Conservation (phyloP, 2,329 filamentous ascomycete genomes). For the Fusarium brevicatenulatum region DNA sequence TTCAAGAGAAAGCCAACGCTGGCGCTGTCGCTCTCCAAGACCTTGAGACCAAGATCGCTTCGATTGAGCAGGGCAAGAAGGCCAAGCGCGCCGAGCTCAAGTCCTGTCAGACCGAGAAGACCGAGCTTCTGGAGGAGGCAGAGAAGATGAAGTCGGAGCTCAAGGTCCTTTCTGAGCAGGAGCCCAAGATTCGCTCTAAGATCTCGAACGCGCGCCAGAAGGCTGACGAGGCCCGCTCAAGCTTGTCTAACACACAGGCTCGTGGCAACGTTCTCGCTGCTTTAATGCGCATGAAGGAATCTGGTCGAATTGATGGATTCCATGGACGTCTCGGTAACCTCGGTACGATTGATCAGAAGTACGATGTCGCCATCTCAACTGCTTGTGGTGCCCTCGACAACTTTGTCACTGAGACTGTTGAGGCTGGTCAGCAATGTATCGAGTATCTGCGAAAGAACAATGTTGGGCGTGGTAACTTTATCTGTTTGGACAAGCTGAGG, state of each 20-base stretch:
- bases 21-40: constrained; percentile 87
- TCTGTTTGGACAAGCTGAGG: constrained; percentile 89
- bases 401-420: constrained; percentile 95
- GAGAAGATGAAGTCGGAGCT: constrained; percentile 77
- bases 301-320: constrained; percentile 95
- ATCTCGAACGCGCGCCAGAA: constrained; percentile 92
- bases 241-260: constrained; percentile 87
- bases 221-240: constrained; percentile 93
- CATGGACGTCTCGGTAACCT: constrained; percentile 95
- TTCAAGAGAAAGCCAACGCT: constrained; percentile 88
- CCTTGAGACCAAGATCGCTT: constrained; percentile 79
- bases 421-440: constrained; percentile 97
- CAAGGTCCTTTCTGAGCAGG: constrained; percentile 76
- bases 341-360: constrained; percentile 91
- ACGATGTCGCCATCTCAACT: constrained; percentile 98
- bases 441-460: constrained; percentile 98
- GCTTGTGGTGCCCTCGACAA: constrained; percentile 93
- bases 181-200: constrained; percentile 83
- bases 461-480: constrained; percentile 95
- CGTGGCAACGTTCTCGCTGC: constrained; percentile 92
- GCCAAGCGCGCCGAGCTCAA: constrained; percentile 80
- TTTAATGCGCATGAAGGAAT: constrained; percentile 93
- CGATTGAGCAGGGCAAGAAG: constrained; percentile 76
- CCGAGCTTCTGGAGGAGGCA: constrained; percentile 77
- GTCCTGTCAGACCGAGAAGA: constrained; percentile 77